Evolutionary conservation across 257 asterid species (phyloP).

Genomic region (Nicotiana paniculata): DNA sequence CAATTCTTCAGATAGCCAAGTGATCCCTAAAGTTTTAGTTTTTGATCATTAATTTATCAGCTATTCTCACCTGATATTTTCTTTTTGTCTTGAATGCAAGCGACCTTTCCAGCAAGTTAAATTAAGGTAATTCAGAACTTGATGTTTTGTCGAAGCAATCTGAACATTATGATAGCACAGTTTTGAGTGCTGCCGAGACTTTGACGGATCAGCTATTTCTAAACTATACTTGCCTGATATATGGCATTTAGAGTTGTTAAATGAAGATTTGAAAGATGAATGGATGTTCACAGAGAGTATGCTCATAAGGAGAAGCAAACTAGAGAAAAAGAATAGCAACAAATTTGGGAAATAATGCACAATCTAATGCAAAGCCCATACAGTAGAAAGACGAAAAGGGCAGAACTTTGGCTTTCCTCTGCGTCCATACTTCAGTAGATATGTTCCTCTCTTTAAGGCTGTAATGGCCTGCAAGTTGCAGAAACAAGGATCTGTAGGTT

Average conservation of each 20-base stretch:
- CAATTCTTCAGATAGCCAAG: neutral
- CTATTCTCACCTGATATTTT: neutral
- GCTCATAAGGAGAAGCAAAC: neutral
- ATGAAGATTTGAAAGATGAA: neutral
- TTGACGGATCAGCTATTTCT: neutral
- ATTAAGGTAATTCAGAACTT: neutral
- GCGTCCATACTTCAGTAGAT: conserved; percentile 65
- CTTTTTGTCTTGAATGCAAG: neutral
- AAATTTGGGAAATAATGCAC: neutral
- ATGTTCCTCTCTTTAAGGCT: conserved; percentile 56
- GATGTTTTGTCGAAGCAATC: neutral
- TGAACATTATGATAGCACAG: neutral
- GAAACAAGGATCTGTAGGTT: conserved; percentile 4
- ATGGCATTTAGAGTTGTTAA: neutral
- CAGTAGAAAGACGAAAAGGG: conserved; percentile 62
- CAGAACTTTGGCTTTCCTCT: conserved; percentile 75
- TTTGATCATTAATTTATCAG: neutral
- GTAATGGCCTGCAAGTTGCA: conserved; percentile 48
- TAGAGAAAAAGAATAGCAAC: neutral
- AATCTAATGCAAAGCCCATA: conserved; percentile 23
- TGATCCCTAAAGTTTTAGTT: neutral
- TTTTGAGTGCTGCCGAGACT: neutral
- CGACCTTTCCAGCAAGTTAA: neutral
- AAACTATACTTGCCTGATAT: neutral
- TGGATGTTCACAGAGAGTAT: neutral